These are phyloP conservation scores for Leccinum fibrillosum DNA, from an alignment of 768 basidiomycete genomes.

Conservation along the genomic window DNA sequence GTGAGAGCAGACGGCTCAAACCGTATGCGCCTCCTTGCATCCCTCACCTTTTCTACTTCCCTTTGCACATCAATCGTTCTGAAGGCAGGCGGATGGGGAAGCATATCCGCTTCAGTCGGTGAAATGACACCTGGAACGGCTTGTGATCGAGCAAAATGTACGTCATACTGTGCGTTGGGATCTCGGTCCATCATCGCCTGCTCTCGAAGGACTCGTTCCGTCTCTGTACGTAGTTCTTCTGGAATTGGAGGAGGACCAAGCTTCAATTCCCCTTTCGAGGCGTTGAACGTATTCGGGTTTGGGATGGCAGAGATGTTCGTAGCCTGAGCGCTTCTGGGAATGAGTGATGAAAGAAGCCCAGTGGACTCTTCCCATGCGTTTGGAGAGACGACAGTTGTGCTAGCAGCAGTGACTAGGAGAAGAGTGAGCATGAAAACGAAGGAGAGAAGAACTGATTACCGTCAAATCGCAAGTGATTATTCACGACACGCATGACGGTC, in stretches of 20 bases:
- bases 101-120: slow-evolving; percentile 69
- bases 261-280: slow-evolving; percentile 73
- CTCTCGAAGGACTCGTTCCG: slow-evolving; percentile 75
- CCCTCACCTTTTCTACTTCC: slow-evolving; percentile 86
- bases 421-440: slow-evolving; percentile 17
- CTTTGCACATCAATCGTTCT: slow-evolving; percentile 84
- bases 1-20: slow-evolving; percentile 71
- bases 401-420: slow-evolving; percentile 63
- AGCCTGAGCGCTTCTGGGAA: slow-evolving; percentile 57
- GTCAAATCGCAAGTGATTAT: slow-evolving; percentile 88
- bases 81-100: slow-evolving; percentile 80
- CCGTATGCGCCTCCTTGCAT: slow-evolving; percentile 88
- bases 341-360: slow-evolving; percentile 75
- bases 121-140: slow-evolving; percentile 53
- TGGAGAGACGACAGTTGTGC: slow-evolving; percentile 57
- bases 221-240: slow-evolving; percentile 78
- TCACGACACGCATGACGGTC: slow-evolving; percentile 90
- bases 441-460: slow-evolving; percentile 45
- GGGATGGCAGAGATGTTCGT: slow-evolving; percentile 37
- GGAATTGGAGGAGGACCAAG: slow-evolving; percentile 79
- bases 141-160: slow-evolving; percentile 49
- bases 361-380: slow-evolving; percentile 84
- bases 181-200: slow-evolving; percentile 76
- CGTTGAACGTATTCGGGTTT: slow-evolving; percentile 73
- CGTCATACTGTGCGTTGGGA: slow-evolving; percentile 62